A percentile compares a stretch with the other conserved stretches of the same genome.
Evolutionary conservation across 495 filamentous ascomycete species (phyloP).

Genomic region (Opeltia flavorubescens): DNA sequence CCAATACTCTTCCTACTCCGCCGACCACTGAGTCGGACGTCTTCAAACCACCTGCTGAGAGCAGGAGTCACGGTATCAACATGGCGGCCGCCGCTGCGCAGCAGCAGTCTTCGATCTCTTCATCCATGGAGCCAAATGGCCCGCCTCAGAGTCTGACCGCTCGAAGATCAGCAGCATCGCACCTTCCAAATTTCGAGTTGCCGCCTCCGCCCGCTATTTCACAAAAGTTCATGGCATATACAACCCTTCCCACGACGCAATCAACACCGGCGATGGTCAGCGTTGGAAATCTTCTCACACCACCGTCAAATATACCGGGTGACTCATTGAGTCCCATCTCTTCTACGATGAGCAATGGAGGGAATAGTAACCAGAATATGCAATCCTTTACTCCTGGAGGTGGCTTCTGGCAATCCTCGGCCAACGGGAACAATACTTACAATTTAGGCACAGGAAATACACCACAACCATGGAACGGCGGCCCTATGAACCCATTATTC

Average conservation of each 20-base stretch:
- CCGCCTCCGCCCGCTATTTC: conserved; percentile 38
- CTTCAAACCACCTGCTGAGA: conserved; percentile 17
- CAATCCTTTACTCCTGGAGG: conserved; percentile 28
- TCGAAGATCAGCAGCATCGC: conserved; percentile 45
- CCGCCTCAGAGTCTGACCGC: conserved; percentile 37
- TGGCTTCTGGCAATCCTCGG: conserved; percentile 34
- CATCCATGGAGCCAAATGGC: conserved; percentile 27
- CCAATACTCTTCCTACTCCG: conserved; percentile 19
- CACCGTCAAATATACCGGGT: conserved; percentile 45
- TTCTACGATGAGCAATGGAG: conserved; percentile 40
- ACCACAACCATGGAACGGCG: conserved; percentile 30
- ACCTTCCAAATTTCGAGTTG: conserved; percentile 44
- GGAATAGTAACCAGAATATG: conserved; percentile 35
- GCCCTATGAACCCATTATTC: conserved; percentile 25
- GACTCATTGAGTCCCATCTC: conserved; percentile 48
- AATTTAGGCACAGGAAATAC: conserved; percentile 32
- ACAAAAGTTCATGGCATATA: conserved; percentile 23
- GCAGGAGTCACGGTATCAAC: conserved; percentile 18
- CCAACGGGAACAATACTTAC: conserved; percentile 39
- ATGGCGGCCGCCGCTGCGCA: conserved; percentile 34
- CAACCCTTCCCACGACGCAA: conserved; percentile 30
- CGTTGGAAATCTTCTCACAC: conserved; percentile 48
- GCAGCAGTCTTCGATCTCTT: conserved; percentile 29
- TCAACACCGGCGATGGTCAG: conserved; percentile 30
- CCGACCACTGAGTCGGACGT: conserved; percentile 25